Base-by-base conservation (phyloP, 2,329 filamentous ascomycete genomes). In the Chalaropsis thielavioides region DNA sequence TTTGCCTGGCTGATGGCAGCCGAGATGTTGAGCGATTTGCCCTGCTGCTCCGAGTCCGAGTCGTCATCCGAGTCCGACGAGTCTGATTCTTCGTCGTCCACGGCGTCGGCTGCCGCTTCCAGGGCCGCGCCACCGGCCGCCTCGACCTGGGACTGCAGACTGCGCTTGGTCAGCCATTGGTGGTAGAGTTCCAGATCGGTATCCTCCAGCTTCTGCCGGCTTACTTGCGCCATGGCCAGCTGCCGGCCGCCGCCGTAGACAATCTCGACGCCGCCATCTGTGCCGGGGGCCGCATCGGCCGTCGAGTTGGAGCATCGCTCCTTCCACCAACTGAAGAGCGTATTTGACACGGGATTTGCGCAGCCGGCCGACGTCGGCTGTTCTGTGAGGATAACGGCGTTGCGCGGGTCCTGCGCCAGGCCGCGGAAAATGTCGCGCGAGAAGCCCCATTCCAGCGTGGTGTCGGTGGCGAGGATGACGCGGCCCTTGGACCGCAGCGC, bases 361-460 rank as follows among this genome's bases (percentile, higher is more conserved):
- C 51, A 56, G 24, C n/a, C 31, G 27, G 51, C 51, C 0, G 84
- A 87, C 0, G 77, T 78, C 1, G 84, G 80, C 68, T 85, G 83
- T 70, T 97, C 92, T 0, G 92, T 96, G 54, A 99, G 76, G 63
- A 99, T 84, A 43, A 99, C 82, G 58, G 97, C 77, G 72, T 96
- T 99, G 51, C 85, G 84, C 1, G 86, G 78, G 69, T 95, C 88
- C 66, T 83, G 80, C 0, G 90, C 90, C 64, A 99, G 80, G 10
- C 81, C 80, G 68, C 83, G 84, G 61, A 99, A 76, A 0, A 92
- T 80, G 63, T 92, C 86, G 71, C 88, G 90, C 0, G 94, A 95
- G 71, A 96, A 95, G 0, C 94, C 94, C 94, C 94, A 99, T 70
- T 96, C 90, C 22, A 97, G 76, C 38, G 89, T 95, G 2, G 85